Percentiles rank a stretch among this genome's conserved stretches.
Evolutionary conservation across 2,329 filamentous ascomycete species (phyloP).

Genomic region (Curvularia verruculosa): DNA sequence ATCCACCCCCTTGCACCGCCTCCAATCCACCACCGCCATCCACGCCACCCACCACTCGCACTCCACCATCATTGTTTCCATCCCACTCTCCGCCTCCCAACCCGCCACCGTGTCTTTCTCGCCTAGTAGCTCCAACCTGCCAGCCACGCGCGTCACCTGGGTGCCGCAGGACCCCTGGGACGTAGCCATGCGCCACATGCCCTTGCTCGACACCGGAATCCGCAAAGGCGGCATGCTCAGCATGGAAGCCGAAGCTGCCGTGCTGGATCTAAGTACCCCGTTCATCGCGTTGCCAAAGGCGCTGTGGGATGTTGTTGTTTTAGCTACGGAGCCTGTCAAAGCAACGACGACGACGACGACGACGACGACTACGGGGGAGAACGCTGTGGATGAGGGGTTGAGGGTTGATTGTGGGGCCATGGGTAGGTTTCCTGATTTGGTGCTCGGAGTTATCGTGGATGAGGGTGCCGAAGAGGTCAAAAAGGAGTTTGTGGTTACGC

Average conservation of each 20-base stretch:
- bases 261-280: slow-evolving; percentile 21
- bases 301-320: slow-evolving; percentile 24
- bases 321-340: slow-evolving; percentile 13
- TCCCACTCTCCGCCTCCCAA: slow-evolving; percentile 5
- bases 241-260: slow-evolving; percentile 10
- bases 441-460: slow-evolving; percentile 16
- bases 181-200: slow-evolving; percentile 6
- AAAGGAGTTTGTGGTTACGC: slow-evolving; percentile 19
- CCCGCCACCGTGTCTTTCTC: slow-evolving; percentile 7
- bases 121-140: background rate
- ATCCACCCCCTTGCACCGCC: slow-evolving; percentile 5
- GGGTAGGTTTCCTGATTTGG: slow-evolving; percentile 22
- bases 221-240: slow-evolving; percentile 26
- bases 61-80: slow-evolving; percentile 6
- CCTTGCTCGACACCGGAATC: slow-evolving; percentile 17
- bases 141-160: slow-evolving; percentile 2
- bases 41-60: background rate
- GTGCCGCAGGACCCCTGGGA: slow-evolving; percentile 1
- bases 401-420: slow-evolving; percentile 21
- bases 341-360: too few species aligned
- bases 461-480: slow-evolving; percentile 4
- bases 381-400: background rate
- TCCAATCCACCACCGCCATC: background rate
- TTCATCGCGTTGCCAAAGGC: slow-evolving; percentile 19
- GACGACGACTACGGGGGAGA: background rate